Evolutionary conservation across 768 basidiomycete genomes (phyloP), one percentile per base, ranked within the genome.

Genomic region (Lentinula sp.): DNA sequence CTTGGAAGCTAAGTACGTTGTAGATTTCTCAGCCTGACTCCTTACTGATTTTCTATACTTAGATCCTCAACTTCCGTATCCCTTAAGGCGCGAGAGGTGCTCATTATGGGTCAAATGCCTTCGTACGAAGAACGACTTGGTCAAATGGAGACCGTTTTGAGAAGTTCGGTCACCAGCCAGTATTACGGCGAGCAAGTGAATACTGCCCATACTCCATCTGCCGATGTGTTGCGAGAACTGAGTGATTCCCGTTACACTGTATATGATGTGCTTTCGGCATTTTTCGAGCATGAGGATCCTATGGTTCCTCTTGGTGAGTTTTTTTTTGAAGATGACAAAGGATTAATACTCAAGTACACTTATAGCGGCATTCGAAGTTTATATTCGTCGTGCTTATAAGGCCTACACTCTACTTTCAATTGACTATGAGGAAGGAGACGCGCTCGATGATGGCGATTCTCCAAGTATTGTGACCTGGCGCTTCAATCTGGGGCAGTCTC

Each of bases 211-310:
- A 93, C 95, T 68, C 97, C 96, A 8, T 90, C 92, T 18, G 78
- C 84, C 2, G 95, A 98, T 63, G 82, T 94, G 40, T 79, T 99
- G 67, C 86, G 86, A 69, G 97, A 99, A 74, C 83, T 99, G 31
- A 93, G 90, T 63, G 97, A 99, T 74, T 98, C 96, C 5, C 84
- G 92, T 46, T 98, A 95, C 75, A 95, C 93, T 13, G 95, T 98
- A 15, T 99, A 89, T 73, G 97, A 99, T 70, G 97, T 99, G 6
- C 84, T 99, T 51, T 94, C 95, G 3, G 83, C 92, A 5, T 99
- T 99, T 81, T 98, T 98, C 84, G 85, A 83, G 62, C 91, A 95
- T 69, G 70, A 79, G 16, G 95, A 98, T 66, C 80, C 87, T 40
- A 87, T 89, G 81, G 86, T 98, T 64, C 83, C 86, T 10, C 82